Evolutionary conservation across 495 filamentous ascomycete genomes (phyloP), one percentile per base, ranked within the genome.

Genomic region (Haplographium delicatum): DNA sequence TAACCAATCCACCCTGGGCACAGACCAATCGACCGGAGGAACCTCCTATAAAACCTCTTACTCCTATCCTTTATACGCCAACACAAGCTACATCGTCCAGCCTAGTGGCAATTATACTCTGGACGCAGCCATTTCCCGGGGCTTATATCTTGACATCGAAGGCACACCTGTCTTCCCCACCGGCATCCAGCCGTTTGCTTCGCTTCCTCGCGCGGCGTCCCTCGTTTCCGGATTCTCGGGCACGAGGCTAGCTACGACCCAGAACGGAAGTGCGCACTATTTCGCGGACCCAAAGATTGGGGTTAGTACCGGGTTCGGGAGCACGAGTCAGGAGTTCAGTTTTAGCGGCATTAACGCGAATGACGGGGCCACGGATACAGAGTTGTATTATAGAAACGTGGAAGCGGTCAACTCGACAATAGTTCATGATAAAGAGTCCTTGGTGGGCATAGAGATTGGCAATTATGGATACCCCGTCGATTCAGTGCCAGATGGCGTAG

Each of bases 41-140:
- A 68, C 40, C 34, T 57, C 10, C 16, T 74, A 73, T 56, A 51
- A 61, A 22, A 57, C 72, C 8, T 67, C 58, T 4, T 89, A 85
- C 66, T 58, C 58, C 7, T 90, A 88, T 56, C 86, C 86, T 2
- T 54, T 91, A 0, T 71, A 67, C 42, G 78, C 80, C 15, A 80
- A 82, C 46, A 74, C 74, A 5, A 71, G 76, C 1, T 82, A 77
- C 51, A 41, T 53, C 28, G 59, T 71, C 22, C 57, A 66, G 13
- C 38, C 68, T 13, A 60, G 65, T 24, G 78, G 77, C 2, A 80
- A 79, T 44, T 65, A 83, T 39, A 72, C 74, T 23, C 83, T 91
- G 37, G 68, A 70, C 41, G 85, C 77, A 0, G 65, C 67, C 19
- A 64, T 91, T 20, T 60, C 65, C 27, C 80, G 84, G 40, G 82